A percentile compares a stretch with the other conserved stretches of the same genome.
Evolutionary conservation across 495 filamentous ascomycete species (phyloP).

Genomic region (Penicillium herquei): DNA sequence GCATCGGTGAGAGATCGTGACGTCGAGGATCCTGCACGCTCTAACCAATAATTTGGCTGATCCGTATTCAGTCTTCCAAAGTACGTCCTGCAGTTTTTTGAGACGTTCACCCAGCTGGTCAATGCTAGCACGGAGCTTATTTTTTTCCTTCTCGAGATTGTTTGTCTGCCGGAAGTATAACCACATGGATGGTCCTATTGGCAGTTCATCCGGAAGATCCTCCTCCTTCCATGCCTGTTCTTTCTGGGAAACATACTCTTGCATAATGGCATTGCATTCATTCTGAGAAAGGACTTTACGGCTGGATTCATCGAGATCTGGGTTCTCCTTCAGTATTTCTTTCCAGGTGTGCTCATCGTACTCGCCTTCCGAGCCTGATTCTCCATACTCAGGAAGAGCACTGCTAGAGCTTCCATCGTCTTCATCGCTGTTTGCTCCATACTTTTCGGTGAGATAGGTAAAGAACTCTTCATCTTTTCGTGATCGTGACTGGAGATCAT

Average conservation of each 20-base stretch:
- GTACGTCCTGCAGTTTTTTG: background rate
- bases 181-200: background rate
- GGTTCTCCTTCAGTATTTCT: slow-evolving; percentile 20
- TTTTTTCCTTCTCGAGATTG: background rate
- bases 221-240: slow-evolving; percentile 21
- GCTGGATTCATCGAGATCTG: background rate
- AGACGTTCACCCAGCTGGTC: background rate
- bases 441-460: slow-evolving; percentile 42
- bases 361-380: slow-evolving; percentile 58
- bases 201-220: background rate
- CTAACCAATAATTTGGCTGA: background rate
- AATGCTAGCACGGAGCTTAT: background rate
- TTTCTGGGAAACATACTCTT: slow-evolving; percentile 49
- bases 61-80: background rate
- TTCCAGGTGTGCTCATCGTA: slow-evolving; percentile 57
- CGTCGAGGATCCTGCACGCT: background rate
- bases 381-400: slow-evolving; percentile 59
- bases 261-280: background rate
- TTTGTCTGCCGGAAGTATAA: background rate
- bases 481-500: background rate
- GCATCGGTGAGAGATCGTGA: background rate
- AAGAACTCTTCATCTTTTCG: slow-evolving; percentile 1
- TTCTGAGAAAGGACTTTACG: background rate
- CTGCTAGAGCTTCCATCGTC: slow-evolving; percentile 41
- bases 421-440: slow-evolving; percentile 30